Evolutionary conservation across 2,329 filamentous ascomycete species (phyloP), one percentile per base, ranked within the genome.

Genomic region (Rutstroemia sydowiana): DNA sequence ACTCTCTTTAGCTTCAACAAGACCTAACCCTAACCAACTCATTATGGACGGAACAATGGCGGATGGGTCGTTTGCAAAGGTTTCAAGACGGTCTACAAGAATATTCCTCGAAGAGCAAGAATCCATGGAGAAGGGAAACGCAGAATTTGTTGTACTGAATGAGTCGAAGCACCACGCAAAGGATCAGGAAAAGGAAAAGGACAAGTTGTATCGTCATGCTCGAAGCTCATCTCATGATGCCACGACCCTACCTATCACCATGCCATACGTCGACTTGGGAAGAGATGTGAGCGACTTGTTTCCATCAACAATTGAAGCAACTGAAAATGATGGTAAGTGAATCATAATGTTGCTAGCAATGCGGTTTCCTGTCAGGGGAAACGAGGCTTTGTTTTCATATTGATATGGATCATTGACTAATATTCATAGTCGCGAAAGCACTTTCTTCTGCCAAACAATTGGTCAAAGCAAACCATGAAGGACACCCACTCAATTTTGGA

Each of bases 401-500:
- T n/a, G n/a, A n/a, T n/a, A n/a, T n/a, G n/a, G n/a, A n/a, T n/a
- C n/a, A n/a, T n/a, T n/a, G n/a, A 37, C 52, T 60, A 42, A 62
- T 13, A 31, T n/a, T 9, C 43, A 36, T 13, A 62, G 59, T 56
- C 9, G 37, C 51, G 18, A 57, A 55, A 28, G 48, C 41, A 18
- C 28, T 55, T 21, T 37, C 57, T 40, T 46, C 45, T 46, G 53
- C 53, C 7, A 58, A 58, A 48, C 26, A 43, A n/a, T 44, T 40
- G 31, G 30, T 21, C 28, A 57, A 59, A 28, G 51, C 45, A 32
- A 59, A 57, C 39, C 42, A 50, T 30, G 52, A 58, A 40, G 55
- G 56, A n/a, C 55, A 45, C 3, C 87, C 87, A 1, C 62, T 71
- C 58, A 95, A 95, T 65, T 95, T 92, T 68, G 88, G 85, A 16